Evolutionary conservation across 2,329 filamentous ascomycete species (phyloP), one percentile per base, ranked within the genome.

Genomic region (Hymenotorrendiella dingleyae): DNA sequence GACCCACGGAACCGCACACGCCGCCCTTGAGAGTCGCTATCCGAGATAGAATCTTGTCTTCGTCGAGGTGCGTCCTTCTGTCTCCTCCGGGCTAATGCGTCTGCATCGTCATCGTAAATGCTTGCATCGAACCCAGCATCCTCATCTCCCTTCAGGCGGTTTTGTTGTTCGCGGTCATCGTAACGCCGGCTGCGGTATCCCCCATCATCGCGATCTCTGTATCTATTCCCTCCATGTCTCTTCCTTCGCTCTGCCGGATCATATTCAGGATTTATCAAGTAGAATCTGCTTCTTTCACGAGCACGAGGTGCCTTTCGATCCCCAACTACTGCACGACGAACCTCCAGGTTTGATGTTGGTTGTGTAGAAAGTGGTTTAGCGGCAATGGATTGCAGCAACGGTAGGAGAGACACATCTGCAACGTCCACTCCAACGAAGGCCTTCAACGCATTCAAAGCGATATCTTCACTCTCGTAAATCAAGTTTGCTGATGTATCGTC

Each of bases 401-500:
- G 75, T 26, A 82, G 66, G 27, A 73, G 71, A 1, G 74, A 69
- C 19, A 68, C 57, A 40, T 83, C 75, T 47, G 69, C 61, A 46
- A 80, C 64, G 50, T 76, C 54, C 10, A 47, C 30, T 14, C 67
- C 65, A 43, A 72, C 67, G 21, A 84, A 68, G 6, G 75, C 69
- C 20, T 66, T 56, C 16, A 84, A 64, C 14, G 78, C 80, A 35
- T 76, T 70, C 14, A 69, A 66, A 2, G 78, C 78, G 6, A 63
- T 60, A 19, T 64, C 59, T 11, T 78, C 69, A 6, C 72, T 72
- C 28, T 67, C 69, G 67, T 93, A 97, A 40, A 94, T 65, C 40
- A 96, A 71, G 61, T 97, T 97, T 49, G 88, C 87, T 0, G 88
- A 91, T 6, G 79, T 82, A 64, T 98, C 93, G 62, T 97, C 87